phyloP scores from a whole-genome alignment of 176 grass and related monocot species.

The Eleusine coracana region DNA sequence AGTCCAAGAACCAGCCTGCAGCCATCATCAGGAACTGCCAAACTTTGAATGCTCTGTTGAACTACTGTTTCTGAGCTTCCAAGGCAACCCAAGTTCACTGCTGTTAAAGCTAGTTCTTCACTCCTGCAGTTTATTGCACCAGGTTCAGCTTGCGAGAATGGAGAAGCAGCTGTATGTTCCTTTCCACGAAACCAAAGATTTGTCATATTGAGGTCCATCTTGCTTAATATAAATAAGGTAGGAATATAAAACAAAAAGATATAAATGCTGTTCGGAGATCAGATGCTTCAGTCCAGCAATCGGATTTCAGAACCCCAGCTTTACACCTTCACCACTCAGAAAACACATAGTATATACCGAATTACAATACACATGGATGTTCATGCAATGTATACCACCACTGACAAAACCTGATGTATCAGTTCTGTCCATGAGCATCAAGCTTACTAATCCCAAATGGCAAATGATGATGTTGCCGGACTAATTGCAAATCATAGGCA shows the following conservation, averaged over 20 bases:
- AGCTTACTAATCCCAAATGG: conserved; percentile 26
- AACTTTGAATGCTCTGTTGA: conserved; percentile 37
- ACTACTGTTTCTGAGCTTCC: conserved; percentile 40
- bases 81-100: conserved; percentile 42
- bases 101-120: conserved; percentile 43
- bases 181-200: conserved; percentile 56
- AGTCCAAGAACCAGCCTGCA: conserved; percentile 85
- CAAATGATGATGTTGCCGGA: conserved; percentile 14
- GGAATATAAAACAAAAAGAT: conserved; percentile 35
- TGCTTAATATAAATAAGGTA: conserved; percentile 34
- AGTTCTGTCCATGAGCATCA: conserved; percentile 72
- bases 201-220: conserved; percentile 77
- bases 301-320: conserved; percentile 43
- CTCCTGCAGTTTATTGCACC: conserved; percentile 45
- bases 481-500: conserved; percentile 19
- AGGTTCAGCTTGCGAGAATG: conserved; percentile 47
- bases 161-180: conserved; percentile 31
- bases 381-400: conserved; percentile 54
- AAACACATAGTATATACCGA: conserved; percentile 69
- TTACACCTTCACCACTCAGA: conserved; percentile 54
- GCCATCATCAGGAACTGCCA: conserved; percentile 63
- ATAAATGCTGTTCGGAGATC: not conserved
- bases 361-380: conserved; percentile 76
- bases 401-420: conserved; percentile 97
- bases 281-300: conserved; percentile 34